Base-by-base conservation (phyloP, 2,329 filamentous ascomycete species). In the Neopestalotiopsis sp. region DNA sequence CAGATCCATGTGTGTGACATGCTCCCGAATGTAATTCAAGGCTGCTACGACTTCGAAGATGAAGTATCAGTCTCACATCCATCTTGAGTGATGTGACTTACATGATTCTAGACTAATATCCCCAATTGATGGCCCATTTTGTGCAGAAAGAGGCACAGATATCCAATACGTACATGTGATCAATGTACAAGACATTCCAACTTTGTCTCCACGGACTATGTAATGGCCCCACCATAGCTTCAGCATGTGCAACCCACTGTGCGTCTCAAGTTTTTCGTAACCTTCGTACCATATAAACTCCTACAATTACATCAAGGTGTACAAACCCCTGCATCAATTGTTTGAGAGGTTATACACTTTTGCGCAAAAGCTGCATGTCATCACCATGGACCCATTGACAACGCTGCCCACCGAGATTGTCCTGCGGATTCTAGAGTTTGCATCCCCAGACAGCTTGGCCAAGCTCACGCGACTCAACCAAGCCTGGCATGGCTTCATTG, bases 401-500 rank as follows among this genome's bases (percentile, higher is more conserved):
- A 42, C 30, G 7, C 66, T 75, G 34, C 73, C 73, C 24, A 61
- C 72, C 14, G 73, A 75, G 70, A 63, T 74, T 14, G 72, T 75
- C 10, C 68, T 75, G 20, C 70, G 70, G 40, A 69, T 75, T 34
- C 66, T 75, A 9, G 69, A 73, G 17, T 74, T 72, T 45, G 71
- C 70, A 4, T 61, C 68, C 4, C 57, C 72, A 20, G 63, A 58
- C 14, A 68, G 40, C 56, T 58, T 73, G 12, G 73, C 71, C 6
- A 59, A 45, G 40, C 34, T 74, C 38, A 71, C 70, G 9, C 64
- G 67, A 32, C 30, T 65, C 17, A 73, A 71, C 12, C 67, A 63
- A 24, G 65, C 69, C 20, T 74, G 73, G 73, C 70, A 72, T 24
- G n/a, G 53, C 9, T 75, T 75, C 67, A 73, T 75, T 65, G 68